phyloP scores from a whole-genome alignment of 2,329 filamentous ascomycete genomes.

The Calonectria crousiana region DNA sequence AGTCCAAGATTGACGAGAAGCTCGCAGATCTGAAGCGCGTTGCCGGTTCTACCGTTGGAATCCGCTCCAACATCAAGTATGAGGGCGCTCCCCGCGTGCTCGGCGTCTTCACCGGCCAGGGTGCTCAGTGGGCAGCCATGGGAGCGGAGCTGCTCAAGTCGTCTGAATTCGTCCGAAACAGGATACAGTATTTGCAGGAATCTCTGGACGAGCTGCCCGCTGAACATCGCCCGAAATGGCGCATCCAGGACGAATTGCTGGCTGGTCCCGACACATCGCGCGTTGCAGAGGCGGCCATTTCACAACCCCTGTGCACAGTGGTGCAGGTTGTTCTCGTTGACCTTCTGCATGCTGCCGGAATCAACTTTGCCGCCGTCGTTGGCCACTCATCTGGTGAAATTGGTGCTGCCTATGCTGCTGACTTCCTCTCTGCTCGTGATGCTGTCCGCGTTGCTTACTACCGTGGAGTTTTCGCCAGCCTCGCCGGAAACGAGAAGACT shows the following conservation, averaged over 20 bases:
- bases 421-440: slow-evolving; percentile 34
- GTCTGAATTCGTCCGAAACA: slow-evolving; percentile 17
- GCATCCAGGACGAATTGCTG: slow-evolving; percentile 40
- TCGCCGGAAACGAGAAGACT: neutral
- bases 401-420: slow-evolving; percentile 52
- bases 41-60: neutral
- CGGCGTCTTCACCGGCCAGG: slow-evolving; percentile 51
- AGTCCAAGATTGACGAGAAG: neutral
- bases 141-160: slow-evolving; percentile 41
- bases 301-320: slow-evolving; percentile 65
- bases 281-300: slow-evolving; percentile 51
- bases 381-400: slow-evolving; percentile 56
- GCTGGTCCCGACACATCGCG: slow-evolving; percentile 23
- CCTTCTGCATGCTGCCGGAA: slow-evolving; percentile 44
- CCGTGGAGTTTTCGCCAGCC: slow-evolving; percentile 15
- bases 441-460: slow-evolving; percentile 22
- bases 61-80: slow-evolving; percentile 28
- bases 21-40: neutral
- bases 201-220: slow-evolving; percentile 31
- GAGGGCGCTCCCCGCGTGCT: slow-evolving; percentile 29
- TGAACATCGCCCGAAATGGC: slow-evolving; percentile 40
- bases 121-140: slow-evolving; percentile 51
- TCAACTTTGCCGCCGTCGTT: slow-evolving; percentile 46
- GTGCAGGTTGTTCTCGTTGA: slow-evolving; percentile 62
- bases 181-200: slow-evolving; percentile 39